phyloP scores from a whole-genome alignment of 1,284 basidiomycete species.

The Cystobasidiaceae sp. region DNA sequence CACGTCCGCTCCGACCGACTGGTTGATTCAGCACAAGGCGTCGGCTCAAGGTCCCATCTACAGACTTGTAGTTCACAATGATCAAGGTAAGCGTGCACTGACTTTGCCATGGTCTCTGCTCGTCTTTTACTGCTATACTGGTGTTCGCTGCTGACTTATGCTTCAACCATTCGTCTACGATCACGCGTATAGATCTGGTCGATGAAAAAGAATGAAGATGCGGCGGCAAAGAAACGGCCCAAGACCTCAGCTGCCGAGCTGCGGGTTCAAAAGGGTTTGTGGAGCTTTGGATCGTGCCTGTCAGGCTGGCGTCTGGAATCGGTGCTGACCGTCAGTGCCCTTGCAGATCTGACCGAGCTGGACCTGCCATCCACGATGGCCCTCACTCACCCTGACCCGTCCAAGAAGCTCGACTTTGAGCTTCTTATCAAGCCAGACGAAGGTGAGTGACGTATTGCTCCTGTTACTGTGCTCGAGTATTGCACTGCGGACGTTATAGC shows the following conservation, averaged over 20 bases:
- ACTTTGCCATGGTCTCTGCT: no score
- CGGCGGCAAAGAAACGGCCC: constrained; percentile 87
- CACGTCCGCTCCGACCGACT: no score
- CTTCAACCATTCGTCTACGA: not conserved
- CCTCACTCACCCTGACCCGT: constrained; percentile 83
- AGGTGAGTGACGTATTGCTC: constrained; percentile 54
- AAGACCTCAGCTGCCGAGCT: constrained; percentile 97
- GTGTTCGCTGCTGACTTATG: no score
- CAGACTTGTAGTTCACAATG: no score
- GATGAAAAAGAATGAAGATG: constrained; percentile 95
- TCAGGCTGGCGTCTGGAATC: not conserved
- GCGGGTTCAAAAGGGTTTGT: constrained; percentile 91
- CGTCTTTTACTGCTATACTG: no score
- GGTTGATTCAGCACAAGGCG: no score
- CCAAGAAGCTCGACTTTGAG: constrained; percentile 91
- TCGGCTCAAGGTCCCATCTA: no score
- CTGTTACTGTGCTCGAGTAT: not conserved
- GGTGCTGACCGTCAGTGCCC: not conserved
- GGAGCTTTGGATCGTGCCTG: not conserved
- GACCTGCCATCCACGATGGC: constrained; percentile 95
- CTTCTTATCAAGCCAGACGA: constrained; percentile 95
- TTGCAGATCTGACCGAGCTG: constrained; percentile 86
- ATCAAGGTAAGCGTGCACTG: no score
- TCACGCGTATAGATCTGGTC: constrained; percentile 71
- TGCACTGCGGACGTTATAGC: no score